These are phyloP conservation scores for Carex arenaria DNA, from an alignment of 202 grass and related monocot genomes.

Conservation along the genomic window DNA sequence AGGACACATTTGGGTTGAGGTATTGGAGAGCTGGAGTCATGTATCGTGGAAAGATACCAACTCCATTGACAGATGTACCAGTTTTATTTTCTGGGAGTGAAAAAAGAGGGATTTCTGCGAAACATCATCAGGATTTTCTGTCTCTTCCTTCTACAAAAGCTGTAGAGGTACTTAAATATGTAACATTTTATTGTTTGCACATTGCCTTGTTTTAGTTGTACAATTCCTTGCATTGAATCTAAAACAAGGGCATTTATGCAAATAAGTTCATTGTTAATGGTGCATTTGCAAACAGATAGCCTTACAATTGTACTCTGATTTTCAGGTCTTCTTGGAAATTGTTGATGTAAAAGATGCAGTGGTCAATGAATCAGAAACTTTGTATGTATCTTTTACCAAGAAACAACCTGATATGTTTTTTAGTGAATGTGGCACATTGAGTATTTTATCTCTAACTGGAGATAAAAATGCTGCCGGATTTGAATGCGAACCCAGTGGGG, in stretches of 20 bases:
- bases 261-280: not conserved
- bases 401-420: slow-evolving; percentile 63
- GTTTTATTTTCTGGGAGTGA: slow-evolving; percentile 23
- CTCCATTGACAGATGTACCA: slow-evolving; percentile 46
- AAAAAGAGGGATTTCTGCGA: not conserved
- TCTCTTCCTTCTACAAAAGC: slow-evolving; percentile 31
- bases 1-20: slow-evolving; percentile 66
- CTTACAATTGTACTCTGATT: slow-evolving; percentile 11
- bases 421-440: slow-evolving; percentile 39
- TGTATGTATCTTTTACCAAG: slow-evolving; percentile 66
- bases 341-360: slow-evolving; percentile 66
- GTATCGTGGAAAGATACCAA: slow-evolving; percentile 63
- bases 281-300: slow-evolving; percentile 1
- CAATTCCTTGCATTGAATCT: not conserved
- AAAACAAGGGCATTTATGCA: not conserved
- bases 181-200: not conserved
- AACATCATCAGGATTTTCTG: slow-evolving; percentile 31
- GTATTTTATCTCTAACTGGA: slow-evolving; percentile 47
- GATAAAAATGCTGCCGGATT: slow-evolving; percentile 49
- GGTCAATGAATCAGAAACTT: slow-evolving; percentile 41
- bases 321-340: slow-evolving; percentile 83
- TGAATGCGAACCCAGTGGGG: slow-evolving; percentile 68
- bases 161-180: slow-evolving; percentile 46
- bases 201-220: not conserved
- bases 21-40: slow-evolving; percentile 86